Percentiles rank a stretch among this genome's conserved stretches.
Conservation (phyloP, 2,329 filamentous ascomycete genomes). For the Drechslera avenae region DNA sequence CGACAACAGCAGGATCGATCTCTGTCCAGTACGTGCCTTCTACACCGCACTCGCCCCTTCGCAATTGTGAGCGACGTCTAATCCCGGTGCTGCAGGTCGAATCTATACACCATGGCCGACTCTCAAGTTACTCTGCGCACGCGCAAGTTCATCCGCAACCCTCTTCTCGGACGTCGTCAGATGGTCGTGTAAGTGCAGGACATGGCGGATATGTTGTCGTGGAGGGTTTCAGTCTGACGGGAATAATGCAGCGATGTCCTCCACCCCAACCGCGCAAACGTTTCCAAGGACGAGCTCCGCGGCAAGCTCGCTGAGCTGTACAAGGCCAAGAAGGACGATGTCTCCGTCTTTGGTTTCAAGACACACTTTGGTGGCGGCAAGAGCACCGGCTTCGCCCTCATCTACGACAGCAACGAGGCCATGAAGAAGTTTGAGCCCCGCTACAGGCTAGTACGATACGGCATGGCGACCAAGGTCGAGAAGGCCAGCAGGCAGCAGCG, state of each 20-base stretch:
- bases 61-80: slow-evolving; percentile 12
- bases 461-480: slow-evolving; percentile 92
- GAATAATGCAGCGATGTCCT: slow-evolving; percentile 83
- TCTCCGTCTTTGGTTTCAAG: slow-evolving; percentile 97
- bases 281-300: slow-evolving; percentile 98
- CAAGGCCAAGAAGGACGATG: slow-evolving; percentile 97
- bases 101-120: slow-evolving; percentile 78
- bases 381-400: slow-evolving; percentile 96
- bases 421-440: slow-evolving; percentile 99
- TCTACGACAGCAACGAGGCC: slow-evolving; percentile 97
- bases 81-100: slow-evolving; percentile 37
- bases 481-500: slow-evolving; percentile 98
- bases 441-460: slow-evolving; percentile 95
- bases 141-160: slow-evolving; percentile 99
- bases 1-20: slow-evolving; percentile 43
- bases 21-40: slow-evolving; percentile 40
- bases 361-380: slow-evolving; percentile 99
- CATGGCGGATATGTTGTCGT: slow-evolving; percentile 17
- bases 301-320: slow-evolving; percentile 93
- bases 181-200: slow-evolving; percentile 84
- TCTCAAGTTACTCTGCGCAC: slow-evolving; percentile 70
- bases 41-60: slow-evolving; percentile 8
- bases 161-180: slow-evolving; percentile 97
- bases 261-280: slow-evolving; percentile 97
- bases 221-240: slow-evolving; percentile 37